Base-by-base conservation (phyloP, 345 rosid genomes). In the Melaleuca quinquenervia region DNA sequence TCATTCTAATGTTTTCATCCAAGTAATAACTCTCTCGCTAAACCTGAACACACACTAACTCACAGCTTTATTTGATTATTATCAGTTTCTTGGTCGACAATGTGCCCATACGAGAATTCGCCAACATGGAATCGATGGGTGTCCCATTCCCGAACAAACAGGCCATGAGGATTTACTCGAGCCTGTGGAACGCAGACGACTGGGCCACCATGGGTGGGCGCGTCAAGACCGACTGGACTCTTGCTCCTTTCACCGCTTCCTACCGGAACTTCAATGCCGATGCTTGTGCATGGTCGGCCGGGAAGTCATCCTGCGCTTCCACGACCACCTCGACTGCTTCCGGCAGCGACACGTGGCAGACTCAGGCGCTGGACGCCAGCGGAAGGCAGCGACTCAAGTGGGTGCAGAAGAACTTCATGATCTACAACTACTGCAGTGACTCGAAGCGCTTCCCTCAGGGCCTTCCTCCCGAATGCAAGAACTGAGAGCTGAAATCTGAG, bases 151-250 rank as follows among this genome's bases (percentile, higher is more conserved):
- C 95, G 44, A 89, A 89, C 86, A 91, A 86, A 84, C 89, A 49
- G 84, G 90, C 94, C 55, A 93, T 93, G 94, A 90, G 91, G 32
- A 89, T 93, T 52, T 91, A 91, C 80, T 93, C 95, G 3, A 93
- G 95, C 83, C 89, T 92, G 7, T 93, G 95, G 95, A 92, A 92
- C 56, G 93, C 91, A 2, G 93, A 92, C 44, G 92, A 89, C 82
- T 92, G 95, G 94, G 95, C 95, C 7, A 93, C 95, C 15, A 90
- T 92, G 88, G 95, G 94, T 14, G 92, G 93, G 26, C 88, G 85
- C 11, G 89, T 90, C 48, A 93, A 91, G 90, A 93, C 92, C 3
- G 92, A 93, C 84, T 92, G 94, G 95, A 86, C 88, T 27, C 82
- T 88, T 86, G 92, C 94, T 84, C 94, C 95, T 50, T 93, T 93